A percentile compares a stretch with the other conserved stretches of the same genome.
phyloP scores from a whole-genome alignment of 2,329 filamentous ascomycete species.

The Colletotrichum limetticola region DNA sequence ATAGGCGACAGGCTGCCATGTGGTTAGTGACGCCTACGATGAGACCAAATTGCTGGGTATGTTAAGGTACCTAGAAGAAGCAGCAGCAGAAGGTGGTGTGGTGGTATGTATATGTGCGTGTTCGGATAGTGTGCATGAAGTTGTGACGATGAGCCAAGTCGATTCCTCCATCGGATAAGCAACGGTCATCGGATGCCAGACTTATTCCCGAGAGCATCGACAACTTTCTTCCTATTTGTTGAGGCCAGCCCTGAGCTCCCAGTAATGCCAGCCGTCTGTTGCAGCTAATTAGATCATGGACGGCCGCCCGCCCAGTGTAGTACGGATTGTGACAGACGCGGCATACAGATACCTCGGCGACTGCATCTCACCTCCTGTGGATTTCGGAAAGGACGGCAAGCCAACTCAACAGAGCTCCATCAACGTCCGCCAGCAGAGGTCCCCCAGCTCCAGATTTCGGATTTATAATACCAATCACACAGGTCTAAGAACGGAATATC shows the following conservation, averaged over 20 bases:
- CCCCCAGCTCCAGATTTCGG: conserved; percentile 7
- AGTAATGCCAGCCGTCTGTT: background rate
- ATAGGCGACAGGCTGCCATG: background rate
- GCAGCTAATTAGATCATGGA: background rate
- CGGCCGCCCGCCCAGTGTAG: background rate
- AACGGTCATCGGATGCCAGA: conserved; percentile 5
- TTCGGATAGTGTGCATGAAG: background rate
- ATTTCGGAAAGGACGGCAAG: conserved; percentile 16
- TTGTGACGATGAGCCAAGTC: conserved; percentile 17
- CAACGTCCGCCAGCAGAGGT: background rate
- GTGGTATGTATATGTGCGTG: background rate
- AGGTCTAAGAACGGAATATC: background rate
- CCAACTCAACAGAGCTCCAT: background rate
- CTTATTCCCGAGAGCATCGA: background rate
- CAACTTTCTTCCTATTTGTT: background rate
- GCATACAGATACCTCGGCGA: conserved; percentile 11
- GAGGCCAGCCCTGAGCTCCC: background rate
- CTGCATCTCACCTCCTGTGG: background rate
- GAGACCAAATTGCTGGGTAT: conserved; percentile 18
- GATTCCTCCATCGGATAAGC: conserved; percentile 23
- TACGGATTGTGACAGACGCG: conserved; percentile 9
- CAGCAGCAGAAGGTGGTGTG: background rate
- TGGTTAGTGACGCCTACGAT: conserved; percentile 16
- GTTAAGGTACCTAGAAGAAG: background rate
- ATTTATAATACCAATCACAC: conserved; percentile 2